Evolutionary conservation across 331 rosid genomes (phyloP).

Genomic region (Erythrophleum ivorense): DNA sequence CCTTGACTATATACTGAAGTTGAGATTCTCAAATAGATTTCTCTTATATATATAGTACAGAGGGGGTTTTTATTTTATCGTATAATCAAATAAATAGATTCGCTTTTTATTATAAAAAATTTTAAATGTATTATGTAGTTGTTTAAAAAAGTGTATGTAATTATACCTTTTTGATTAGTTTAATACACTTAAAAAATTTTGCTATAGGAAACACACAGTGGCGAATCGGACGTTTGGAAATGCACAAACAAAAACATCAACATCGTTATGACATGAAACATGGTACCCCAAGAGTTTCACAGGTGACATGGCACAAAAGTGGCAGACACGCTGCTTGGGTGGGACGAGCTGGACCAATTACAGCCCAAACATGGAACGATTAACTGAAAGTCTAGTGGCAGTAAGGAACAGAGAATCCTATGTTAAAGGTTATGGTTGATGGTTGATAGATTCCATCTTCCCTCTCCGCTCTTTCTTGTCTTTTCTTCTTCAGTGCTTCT

Average conservation of each 20-base stretch:
- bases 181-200: background rate
- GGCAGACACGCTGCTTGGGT: conserved; percentile 12
- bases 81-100: background rate
- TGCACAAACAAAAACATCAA: background rate
- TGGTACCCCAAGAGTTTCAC: background rate
- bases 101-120: no score
- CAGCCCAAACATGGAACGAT: background rate
- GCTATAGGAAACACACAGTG: background rate
- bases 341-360: conserved; percentile 45
- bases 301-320: background rate
- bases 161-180: background rate
- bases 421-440: conserved; percentile 39
- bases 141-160: no score
- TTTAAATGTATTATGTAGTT: no score
- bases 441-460: conserved; percentile 46
- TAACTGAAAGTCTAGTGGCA: background rate
- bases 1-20: background rate
- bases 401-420: conserved; percentile 53
- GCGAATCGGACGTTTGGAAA: background rate
- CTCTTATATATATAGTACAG: background rate
- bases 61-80: background rate
- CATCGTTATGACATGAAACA: background rate
- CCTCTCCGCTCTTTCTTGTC: conserved; percentile 16
- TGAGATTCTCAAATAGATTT: background rate
- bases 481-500: conserved; percentile 29